A percentile compares a stretch with the other conserved stretches of the same genome.
phyloP scores from a whole-genome alignment of 495 filamentous ascomycete genomes.

The Neurospora sp. region DNA sequence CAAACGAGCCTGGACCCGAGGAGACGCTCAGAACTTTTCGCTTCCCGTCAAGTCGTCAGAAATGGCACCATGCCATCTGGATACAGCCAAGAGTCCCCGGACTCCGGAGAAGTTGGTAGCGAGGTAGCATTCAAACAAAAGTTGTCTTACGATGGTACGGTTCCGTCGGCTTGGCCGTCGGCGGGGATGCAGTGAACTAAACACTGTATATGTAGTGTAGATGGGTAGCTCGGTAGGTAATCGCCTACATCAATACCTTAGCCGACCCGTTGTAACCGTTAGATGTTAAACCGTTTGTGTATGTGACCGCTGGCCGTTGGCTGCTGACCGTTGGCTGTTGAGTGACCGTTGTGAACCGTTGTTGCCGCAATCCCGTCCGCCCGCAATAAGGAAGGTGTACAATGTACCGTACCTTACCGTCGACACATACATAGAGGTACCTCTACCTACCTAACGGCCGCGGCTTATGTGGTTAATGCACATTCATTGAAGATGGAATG shows the following conservation, averaged over 20 bases:
- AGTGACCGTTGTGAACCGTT: background rate
- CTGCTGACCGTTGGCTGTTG: background rate
- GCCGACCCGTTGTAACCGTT: background rate
- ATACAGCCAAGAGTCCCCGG: background rate
- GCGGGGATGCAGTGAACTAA: background rate
- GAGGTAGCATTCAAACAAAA: background rate
- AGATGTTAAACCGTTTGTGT: too few relatives aligned
- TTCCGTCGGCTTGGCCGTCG: background rate
- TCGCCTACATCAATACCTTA: background rate
- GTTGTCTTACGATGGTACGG: background rate
- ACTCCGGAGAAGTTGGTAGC: background rate
- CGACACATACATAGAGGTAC: background rate
- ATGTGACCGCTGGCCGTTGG: background rate
- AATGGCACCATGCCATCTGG: background rate
- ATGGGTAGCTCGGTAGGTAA: background rate
- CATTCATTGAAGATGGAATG: background rate
- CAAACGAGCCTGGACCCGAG: background rate
- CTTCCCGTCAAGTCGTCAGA: background rate
- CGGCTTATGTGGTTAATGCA: background rate
- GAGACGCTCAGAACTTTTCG: background rate
- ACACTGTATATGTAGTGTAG: background rate
- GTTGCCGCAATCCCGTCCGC: background rate
- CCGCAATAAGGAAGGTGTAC: background rate
- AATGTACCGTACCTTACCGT: background rate
- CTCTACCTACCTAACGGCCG: background rate